phyloP scores from a whole-genome alignment of 371 early-diverging fungal species.

The Mucor mucedo region DNA sequence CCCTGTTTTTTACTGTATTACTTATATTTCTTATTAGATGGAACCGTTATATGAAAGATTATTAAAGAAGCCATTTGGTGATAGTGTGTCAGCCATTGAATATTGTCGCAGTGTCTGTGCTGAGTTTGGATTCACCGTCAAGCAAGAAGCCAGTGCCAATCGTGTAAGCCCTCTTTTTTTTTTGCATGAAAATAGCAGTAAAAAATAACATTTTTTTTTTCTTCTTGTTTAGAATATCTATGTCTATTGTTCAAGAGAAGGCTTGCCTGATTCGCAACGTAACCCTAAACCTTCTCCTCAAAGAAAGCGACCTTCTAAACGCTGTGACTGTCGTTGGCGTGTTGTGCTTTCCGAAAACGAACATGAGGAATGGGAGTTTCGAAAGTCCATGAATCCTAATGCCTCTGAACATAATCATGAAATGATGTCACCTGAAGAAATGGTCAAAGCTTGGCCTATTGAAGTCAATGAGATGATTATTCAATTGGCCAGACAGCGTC shows the following conservation, averaged over 20 bases:
- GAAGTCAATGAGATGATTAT: conserved; percentile 53
- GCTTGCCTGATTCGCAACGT: conserved; percentile 63
- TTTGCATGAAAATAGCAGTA: not conserved
- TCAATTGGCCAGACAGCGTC: conserved; percentile 43
- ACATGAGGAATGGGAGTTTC: conserved; percentile 59
- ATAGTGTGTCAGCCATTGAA: conserved; percentile 44
- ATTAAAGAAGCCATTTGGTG: conserved; percentile 37
- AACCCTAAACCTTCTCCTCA: conserved; percentile 61
- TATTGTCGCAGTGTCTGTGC: conserved; percentile 44
- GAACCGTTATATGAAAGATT: conserved; percentile 45
- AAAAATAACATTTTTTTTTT: not conserved
- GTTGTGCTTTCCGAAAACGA: conserved; percentile 64
- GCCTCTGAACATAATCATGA: conserved; percentile 66
- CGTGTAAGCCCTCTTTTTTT: conserved; percentile 28
- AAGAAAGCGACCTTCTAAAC: conserved; percentile 62
- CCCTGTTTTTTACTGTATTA: not conserved
- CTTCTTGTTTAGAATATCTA: conserved; percentile 58
- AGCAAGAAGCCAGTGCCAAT: conserved; percentile 54
- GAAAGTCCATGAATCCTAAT: conserved; percentile 62
- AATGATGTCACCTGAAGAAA: conserved; percentile 61
- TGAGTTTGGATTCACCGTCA: conserved; percentile 51
- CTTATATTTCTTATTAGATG: conserved; percentile 32
- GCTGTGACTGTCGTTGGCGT: conserved; percentile 72
- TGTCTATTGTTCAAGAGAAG: conserved; percentile 69
- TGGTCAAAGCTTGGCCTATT: conserved; percentile 61